A percentile compares a stretch with the other conserved stretches of the same genome.
These are phyloP conservation scores for Theileria sp. DNA, from an alignment of 169 alveolate genomes.

Conservation along the genomic window DNA sequence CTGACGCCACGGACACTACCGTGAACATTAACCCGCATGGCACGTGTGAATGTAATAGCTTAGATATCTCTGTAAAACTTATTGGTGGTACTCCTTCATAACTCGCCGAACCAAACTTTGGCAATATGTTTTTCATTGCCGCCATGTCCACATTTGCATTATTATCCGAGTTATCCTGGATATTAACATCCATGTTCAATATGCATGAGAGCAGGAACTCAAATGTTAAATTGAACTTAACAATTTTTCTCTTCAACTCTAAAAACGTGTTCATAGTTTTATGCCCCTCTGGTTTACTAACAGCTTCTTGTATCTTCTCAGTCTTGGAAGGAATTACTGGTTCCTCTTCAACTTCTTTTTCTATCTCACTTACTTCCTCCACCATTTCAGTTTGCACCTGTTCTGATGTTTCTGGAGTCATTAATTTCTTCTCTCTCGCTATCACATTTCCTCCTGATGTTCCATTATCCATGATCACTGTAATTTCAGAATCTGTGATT, in stretches of 20 bases:
- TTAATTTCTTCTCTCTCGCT: neutral
- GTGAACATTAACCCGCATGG: conserved; percentile 16
- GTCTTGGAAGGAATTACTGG: neutral
- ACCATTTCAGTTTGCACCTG: neutral
- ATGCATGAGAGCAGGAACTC: neutral
- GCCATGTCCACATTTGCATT: neutral
- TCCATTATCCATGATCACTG: conserved; percentile 13
- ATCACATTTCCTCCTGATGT: conserved; percentile 14
- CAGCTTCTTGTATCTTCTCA: neutral
- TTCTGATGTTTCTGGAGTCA: neutral
- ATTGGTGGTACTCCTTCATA: neutral
- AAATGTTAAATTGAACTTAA: neutral
- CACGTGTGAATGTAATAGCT: neutral
- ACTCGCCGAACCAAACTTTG: neutral
- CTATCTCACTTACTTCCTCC: neutral
- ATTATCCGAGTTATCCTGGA: neutral
- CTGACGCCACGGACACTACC: conserved; percentile 11
- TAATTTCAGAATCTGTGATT: neutral
- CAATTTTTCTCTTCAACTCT: neutral
- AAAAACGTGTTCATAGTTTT: neutral
- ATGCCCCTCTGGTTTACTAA: neutral
- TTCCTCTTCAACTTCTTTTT: neutral
- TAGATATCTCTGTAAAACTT: neutral
- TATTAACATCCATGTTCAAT: neutral
- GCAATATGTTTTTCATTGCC: neutral